Conservation (phyloP, 2,329 filamentous ascomycete species). For the Pseudocercospora eumusae region DNA sequence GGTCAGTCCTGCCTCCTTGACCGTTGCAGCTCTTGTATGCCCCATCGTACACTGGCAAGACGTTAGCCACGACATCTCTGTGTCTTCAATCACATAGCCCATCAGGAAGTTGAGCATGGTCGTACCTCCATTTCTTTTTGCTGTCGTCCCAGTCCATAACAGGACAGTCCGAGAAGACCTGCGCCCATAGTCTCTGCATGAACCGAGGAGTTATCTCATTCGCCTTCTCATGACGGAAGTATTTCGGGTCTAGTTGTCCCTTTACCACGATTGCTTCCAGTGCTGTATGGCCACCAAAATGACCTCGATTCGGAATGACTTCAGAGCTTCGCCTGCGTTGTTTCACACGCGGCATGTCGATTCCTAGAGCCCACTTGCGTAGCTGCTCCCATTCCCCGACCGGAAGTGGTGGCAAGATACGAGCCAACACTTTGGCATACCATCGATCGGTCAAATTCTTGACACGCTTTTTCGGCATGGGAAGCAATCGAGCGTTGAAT, state of each 20-base stretch:
- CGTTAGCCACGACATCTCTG: neutral
- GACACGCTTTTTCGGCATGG: slow-evolving; percentile 49
- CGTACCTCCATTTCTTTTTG: slow-evolving; percentile 35
- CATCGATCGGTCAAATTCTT: slow-evolving; percentile 48
- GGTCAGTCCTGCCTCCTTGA: neutral
- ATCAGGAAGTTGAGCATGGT: neutral
- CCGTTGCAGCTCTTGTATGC: neutral
- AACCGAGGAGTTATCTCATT: slow-evolving; percentile 46
- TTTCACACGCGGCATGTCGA: slow-evolving; percentile 16
- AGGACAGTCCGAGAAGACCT: slow-evolving; percentile 47
- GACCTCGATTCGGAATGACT: neutral
- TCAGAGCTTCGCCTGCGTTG: slow-evolving; percentile 16
- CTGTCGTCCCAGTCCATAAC: slow-evolving; percentile 44
- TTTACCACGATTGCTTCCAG: slow-evolving; percentile 28
- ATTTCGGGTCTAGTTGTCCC: slow-evolving; percentile 14
- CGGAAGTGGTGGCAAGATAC: slow-evolving; percentile 50
- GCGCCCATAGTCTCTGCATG: slow-evolving; percentile 51
- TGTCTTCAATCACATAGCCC: too few relatives aligned
- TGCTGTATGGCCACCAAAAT: slow-evolving; percentile 22
- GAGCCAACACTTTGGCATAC: slow-evolving; percentile 48
- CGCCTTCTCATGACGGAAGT: slow-evolving; percentile 27
- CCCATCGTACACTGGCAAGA: slow-evolving; percentile 4
- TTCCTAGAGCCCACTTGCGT: slow-evolving; percentile 41
- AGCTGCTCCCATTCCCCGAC: slow-evolving; percentile 48
- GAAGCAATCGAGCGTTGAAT: slow-evolving; percentile 49